A percentile compares a stretch with the other conserved stretches of the same genome.
phyloP scores from a whole-genome alignment of 192 early-diverging fungal genomes.

The Coemansia sp. region DNA sequence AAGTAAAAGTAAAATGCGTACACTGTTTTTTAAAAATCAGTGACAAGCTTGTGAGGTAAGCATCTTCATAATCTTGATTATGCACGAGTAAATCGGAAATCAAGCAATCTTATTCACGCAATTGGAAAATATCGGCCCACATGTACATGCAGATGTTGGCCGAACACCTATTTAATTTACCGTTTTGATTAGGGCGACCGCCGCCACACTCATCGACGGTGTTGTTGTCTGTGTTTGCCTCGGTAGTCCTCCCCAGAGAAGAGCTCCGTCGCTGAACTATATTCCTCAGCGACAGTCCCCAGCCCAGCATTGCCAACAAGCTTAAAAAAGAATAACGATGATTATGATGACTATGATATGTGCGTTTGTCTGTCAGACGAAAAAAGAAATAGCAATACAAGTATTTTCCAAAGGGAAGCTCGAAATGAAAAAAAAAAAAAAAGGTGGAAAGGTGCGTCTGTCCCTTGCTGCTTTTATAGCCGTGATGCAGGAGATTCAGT shows the following conservation, averaged over 20 bases:
- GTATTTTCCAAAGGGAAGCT: background rate
- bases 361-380: background rate
- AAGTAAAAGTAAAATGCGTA: too few relatives aligned
- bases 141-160: background rate
- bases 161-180: background rate
- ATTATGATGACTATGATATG: background rate
- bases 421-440: background rate
- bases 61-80: background rate
- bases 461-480: constrained; percentile 7
- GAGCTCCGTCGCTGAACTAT: background rate
- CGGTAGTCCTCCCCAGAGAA: background rate
- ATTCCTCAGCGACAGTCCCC: background rate
- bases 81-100: constrained; percentile 2
- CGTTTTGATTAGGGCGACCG: background rate
- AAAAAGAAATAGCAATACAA: background rate
- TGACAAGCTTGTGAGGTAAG: background rate
- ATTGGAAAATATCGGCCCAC: background rate
- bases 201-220: background rate
- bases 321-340: background rate
- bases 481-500: background rate
- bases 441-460: background rate
- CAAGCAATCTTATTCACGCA: background rate
- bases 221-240: background rate
- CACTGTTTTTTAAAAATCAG: too few relatives aligned
- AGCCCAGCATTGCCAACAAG: background rate